phyloP scores from a whole-genome alignment of 148 eudicot species.

The Chenopodium berlandieri region DNA sequence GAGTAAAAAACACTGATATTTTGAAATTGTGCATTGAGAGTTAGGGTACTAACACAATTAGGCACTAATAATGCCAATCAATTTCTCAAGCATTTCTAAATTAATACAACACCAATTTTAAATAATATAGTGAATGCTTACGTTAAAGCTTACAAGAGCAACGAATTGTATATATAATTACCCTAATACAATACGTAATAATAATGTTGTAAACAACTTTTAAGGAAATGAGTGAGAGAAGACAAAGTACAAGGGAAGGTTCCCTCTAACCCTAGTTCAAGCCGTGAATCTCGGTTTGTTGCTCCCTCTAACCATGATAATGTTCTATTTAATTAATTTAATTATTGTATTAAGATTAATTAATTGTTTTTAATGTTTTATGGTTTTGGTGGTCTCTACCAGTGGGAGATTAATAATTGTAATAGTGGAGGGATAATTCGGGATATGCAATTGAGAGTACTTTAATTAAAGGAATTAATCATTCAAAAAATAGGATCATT shows the following conservation, averaged over 20 bases:
- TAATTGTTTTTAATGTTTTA: neutral
- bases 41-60: too few relatives aligned
- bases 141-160: too few relatives aligned
- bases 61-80: too few relatives aligned
- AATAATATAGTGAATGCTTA: too few relatives aligned
- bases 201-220: neutral
- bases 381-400: neutral
- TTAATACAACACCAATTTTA: too few relatives aligned
- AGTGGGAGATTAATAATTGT: neutral
- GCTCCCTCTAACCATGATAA: slow-evolving; percentile 11
- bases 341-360: neutral
- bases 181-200: neutral
- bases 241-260: slow-evolving; percentile 30
- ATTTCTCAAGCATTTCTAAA: too few relatives aligned
- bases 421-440: neutral
- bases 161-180: too few relatives aligned
- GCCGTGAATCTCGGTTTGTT: slow-evolving; percentile 35
- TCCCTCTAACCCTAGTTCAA: slow-evolving; percentile 29
- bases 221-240: neutral
- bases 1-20: too few relatives aligned
- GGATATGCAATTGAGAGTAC: slow-evolving; percentile 3
- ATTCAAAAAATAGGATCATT: neutral
- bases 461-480: slow-evolving; percentile 4
- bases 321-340: slow-evolving; percentile 1
- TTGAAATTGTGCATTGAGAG: too few relatives aligned